phyloP scores from a whole-genome alignment of 768 basidiomycete genomes.

The Mycena capillaripes region DNA sequence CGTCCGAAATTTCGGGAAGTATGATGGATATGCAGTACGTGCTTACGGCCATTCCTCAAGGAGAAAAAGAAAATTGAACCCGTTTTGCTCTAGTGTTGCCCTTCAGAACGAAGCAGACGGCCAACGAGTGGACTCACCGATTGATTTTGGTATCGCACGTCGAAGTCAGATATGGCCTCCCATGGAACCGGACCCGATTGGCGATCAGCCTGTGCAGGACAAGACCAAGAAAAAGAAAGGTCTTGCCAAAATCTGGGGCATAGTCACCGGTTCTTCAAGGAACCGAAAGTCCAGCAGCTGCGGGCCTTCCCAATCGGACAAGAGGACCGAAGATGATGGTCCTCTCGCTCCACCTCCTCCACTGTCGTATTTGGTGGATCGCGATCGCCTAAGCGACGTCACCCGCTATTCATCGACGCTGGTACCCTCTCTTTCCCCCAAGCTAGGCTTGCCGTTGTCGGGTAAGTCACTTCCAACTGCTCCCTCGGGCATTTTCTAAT shows the following conservation, averaged over 20 bases:
- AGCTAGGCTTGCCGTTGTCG: slow-evolving; percentile 64
- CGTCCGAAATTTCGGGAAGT: slow-evolving; percentile 87
- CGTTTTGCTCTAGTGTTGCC: slow-evolving; percentile 72
- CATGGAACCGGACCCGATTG: slow-evolving; percentile 49
- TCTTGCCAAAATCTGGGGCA: slow-evolving; percentile 85
- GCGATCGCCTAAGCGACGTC: slow-evolving; percentile 62
- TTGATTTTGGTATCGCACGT: slow-evolving; percentile 56
- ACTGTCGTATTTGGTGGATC: slow-evolving; percentile 86
- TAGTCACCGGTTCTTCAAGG: slow-evolving; percentile 74
- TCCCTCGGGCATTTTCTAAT: slow-evolving; percentile 81
- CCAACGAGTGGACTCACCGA: slow-evolving; percentile 45
- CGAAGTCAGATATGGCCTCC: slow-evolving; percentile 69
- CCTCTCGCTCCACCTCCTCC: slow-evolving; percentile 94
- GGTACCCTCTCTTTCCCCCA: slow-evolving; percentile 73
- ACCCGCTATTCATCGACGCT: slow-evolving; percentile 78
- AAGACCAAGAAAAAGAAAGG: slow-evolving; percentile 83
- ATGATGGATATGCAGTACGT: slow-evolving; percentile 95
- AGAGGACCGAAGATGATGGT: slow-evolving; percentile 73
- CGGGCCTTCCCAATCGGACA: slow-evolving; percentile 54
- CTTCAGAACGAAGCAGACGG: slow-evolving; percentile 74
- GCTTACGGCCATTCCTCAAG: slow-evolving; percentile 37
- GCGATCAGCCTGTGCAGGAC: slow-evolving; percentile 47
- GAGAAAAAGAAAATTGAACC: slow-evolving; percentile 7
- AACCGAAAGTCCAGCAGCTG: slow-evolving; percentile 49
- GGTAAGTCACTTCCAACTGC: slow-evolving; percentile 83